Percentiles rank a stretch among this genome's conserved stretches.
Evolutionary conservation across 202 grass and related monocot species (phyloP).

Genomic region (Musa balbisiana): DNA sequence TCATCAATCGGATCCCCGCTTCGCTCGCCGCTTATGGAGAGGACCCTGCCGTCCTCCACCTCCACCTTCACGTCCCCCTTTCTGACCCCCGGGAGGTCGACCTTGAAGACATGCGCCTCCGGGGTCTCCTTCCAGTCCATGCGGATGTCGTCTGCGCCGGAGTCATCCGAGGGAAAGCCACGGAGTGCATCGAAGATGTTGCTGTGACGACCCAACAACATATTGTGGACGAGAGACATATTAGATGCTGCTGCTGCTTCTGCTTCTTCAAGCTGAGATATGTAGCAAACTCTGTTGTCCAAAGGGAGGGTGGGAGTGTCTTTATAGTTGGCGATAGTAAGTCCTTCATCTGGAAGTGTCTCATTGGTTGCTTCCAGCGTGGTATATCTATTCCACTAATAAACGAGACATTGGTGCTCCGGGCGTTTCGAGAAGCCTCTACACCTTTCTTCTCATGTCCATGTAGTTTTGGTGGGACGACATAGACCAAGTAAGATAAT

Average conservation of each 20-base stretch:
- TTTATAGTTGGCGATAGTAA: too few species aligned
- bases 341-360: too few species aligned
- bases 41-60: slow-evolving; percentile 54
- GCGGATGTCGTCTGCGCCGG: slow-evolving; percentile 37
- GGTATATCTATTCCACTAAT: too few species aligned
- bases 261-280: too few species aligned
- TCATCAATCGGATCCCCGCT: slow-evolving; percentile 12
- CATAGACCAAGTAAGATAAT: too few species aligned
- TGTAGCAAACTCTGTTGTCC: too few species aligned
- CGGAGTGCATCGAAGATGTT: background rate
- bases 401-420: too few species aligned
- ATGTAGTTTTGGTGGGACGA: too few species aligned
- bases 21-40: slow-evolving; percentile 47
- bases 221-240: background rate
- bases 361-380: too few species aligned
- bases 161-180: slow-evolving; percentile 16
- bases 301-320: too few species aligned
- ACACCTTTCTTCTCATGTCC: too few species aligned
- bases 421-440: too few species aligned
- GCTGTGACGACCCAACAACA: background rate
- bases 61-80: slow-evolving; percentile 74
- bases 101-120: slow-evolving; percentile 56
- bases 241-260: background rate
- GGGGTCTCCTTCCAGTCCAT: slow-evolving; percentile 54
- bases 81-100: slow-evolving; percentile 49